Percentiles rank a stretch among this genome's conserved stretches.
These are phyloP conservation scores for Aspergillus hiratsukae DNA, from an alignment of 2,329 filamentous ascomycete genomes.

Conservation along the genomic window DNA sequence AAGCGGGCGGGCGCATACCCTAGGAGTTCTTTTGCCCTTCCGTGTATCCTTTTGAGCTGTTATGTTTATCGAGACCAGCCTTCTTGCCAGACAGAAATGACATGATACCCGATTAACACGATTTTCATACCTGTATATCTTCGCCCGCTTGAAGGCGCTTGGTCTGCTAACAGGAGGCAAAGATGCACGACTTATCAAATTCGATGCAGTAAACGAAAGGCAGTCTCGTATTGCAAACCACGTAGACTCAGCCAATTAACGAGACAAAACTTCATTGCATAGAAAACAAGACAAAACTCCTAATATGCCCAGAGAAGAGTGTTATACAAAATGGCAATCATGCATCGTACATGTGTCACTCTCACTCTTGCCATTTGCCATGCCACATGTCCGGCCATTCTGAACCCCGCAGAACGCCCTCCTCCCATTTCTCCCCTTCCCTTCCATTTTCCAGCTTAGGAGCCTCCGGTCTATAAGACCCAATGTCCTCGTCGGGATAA, in stretches of 20 bases:
- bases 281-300: conserved; percentile 20
- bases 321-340: conserved; percentile 23
- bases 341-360: conserved; percentile 18
- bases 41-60: neutral
- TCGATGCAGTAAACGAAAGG: conserved; percentile 6
- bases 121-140: neutral
- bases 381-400: conserved; percentile 4
- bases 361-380: conserved; percentile 1
- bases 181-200: too few relatives aligned
- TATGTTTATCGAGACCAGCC: neutral
- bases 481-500: conserved; percentile 7
- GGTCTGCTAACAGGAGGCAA: neutral
- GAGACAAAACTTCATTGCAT: too few relatives aligned
- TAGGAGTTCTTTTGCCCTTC: conserved; percentile 21
- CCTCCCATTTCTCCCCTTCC: neutral
- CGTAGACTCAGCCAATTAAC: neutral
- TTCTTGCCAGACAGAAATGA: neutral
- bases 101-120: neutral
- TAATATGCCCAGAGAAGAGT: conserved; percentile 30
- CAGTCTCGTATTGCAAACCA: neutral
- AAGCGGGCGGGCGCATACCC: conserved; percentile 20
- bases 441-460: neutral
- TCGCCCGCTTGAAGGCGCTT: neutral
- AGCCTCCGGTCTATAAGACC: neutral
- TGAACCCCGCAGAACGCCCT: conserved; percentile 4